Conservation (phyloP, 192 early-diverging fungal species). For the Physocladia obscura region DNA sequence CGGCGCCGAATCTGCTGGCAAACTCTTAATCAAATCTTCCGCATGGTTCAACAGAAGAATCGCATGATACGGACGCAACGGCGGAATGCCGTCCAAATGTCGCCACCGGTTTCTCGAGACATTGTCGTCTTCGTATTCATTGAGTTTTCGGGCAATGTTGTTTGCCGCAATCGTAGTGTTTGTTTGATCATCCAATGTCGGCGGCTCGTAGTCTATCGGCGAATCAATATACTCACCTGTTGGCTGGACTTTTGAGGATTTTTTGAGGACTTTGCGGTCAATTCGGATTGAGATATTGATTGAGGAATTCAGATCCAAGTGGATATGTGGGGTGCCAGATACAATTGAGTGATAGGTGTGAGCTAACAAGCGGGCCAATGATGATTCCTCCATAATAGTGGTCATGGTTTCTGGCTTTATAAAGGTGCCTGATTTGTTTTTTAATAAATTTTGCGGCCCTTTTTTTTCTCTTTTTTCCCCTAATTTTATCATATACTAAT, state of each 20-base stretch:
- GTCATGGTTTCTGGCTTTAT: conserved; percentile 40
- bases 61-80: conserved; percentile 83
- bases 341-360: conserved; percentile 49
- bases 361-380: conserved; percentile 62
- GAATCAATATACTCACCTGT: too few species aligned
- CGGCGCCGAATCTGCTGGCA: conserved; percentile 80
- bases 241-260: conserved; percentile 20
- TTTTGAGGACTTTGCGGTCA: background rate
- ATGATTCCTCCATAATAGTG: conserved; percentile 53
- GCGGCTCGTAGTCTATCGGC: too few species aligned
- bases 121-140: too few species aligned
- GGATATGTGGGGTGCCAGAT: conserved; percentile 34
- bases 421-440: conserved; percentile 6
- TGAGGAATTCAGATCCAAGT: conserved; percentile 74
- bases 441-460: too few species aligned
- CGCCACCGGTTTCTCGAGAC: too few species aligned
- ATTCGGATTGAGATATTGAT: conserved; percentile 74
- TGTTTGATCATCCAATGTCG: too few species aligned
- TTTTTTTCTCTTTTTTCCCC: too few species aligned
- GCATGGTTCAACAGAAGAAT: conserved; percentile 81
- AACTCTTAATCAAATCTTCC: conserved; percentile 70
- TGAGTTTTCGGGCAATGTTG: too few species aligned
- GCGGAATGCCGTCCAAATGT: too few species aligned
- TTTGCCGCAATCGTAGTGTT: too few species aligned
- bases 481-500: too few species aligned